A percentile compares a stretch with the other conserved stretches of the same genome.
These are phyloP conservation scores for Nakazawaea ishiwadae DNA, from an alignment of 805 yeast species.

Conservation along the genomic window DNA sequence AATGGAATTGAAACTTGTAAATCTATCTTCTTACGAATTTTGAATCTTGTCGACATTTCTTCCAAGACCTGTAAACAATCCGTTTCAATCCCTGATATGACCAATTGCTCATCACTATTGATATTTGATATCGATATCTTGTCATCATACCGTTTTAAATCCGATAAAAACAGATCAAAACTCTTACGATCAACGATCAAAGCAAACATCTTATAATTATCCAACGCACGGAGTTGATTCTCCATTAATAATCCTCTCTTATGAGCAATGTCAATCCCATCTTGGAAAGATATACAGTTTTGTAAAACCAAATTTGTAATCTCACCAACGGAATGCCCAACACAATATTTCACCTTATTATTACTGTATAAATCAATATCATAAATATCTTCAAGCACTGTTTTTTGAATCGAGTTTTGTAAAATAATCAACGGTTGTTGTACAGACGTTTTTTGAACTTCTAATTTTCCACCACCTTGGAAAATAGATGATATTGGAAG, in stretches of 20 bases:
- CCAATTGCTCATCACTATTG: slow-evolving; percentile 30
- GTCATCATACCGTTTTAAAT: not conserved
- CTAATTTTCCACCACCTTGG: slow-evolving; percentile 9
- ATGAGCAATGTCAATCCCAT: slow-evolving; percentile 22
- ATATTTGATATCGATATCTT: slow-evolving; percentile 23
- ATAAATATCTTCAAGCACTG: slow-evolving; percentile 14
- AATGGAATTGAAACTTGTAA: slow-evolving; percentile 27
- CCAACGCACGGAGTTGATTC: slow-evolving; percentile 21
- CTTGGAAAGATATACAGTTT: slow-evolving; percentile 19
- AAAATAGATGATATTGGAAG: slow-evolving; percentile 5
- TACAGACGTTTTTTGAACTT: slow-evolving; percentile 21
- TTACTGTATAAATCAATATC: slow-evolving; percentile 18
- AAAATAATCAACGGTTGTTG: slow-evolving; percentile 29
- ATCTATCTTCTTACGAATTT: slow-evolving; percentile 23
- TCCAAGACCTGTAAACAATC: slow-evolving; percentile 16
- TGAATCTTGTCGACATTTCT: slow-evolving; percentile 13
- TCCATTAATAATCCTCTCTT: slow-evolving; percentile 30
- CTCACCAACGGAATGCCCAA: slow-evolving; percentile 34
- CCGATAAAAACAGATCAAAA: slow-evolving; percentile 15
- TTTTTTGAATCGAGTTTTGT: slow-evolving; percentile 21
- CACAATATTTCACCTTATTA: slow-evolving; percentile 16
- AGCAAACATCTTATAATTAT: slow-evolving; percentile 31
- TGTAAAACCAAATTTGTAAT: slow-evolving; percentile 25
- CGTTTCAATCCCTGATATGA: slow-evolving; percentile 23
- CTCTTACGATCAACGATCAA: slow-evolving; percentile 23